Evolutionary conservation across 2,329 filamentous ascomycete genomes (phyloP).

Genomic region (Colletotrichum truncatum): DNA sequence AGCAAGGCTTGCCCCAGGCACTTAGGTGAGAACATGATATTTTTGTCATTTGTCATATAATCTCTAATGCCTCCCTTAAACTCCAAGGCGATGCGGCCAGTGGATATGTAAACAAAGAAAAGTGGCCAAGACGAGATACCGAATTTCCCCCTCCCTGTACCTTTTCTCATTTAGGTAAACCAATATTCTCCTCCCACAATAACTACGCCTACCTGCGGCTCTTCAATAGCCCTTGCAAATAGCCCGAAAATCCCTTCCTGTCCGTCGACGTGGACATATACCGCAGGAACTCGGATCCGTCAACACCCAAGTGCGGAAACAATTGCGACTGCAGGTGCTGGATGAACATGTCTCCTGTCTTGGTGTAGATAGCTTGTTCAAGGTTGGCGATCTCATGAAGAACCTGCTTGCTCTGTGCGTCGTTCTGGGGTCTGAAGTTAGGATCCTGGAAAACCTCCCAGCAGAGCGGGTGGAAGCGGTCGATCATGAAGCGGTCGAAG

Average conservation of each 20-base stretch:
- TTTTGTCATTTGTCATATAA: conserved; percentile 30
- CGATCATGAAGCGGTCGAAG: conserved; percentile 91
- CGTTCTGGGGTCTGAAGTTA: conserved; percentile 79
- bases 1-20: no score
- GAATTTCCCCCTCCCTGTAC: not conserved
- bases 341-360: conserved; percentile 86
- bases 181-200: conserved; percentile 19
- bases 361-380: conserved; percentile 89
- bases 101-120: conserved; percentile 33
- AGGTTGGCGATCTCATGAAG: conserved; percentile 87
- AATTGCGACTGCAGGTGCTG: conserved; percentile 71
- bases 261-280: conserved; percentile 67
- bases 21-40: conserved; percentile 17
- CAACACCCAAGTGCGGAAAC: conserved; percentile 71
- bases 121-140: conserved; percentile 28
- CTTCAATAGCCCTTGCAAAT: conserved; percentile 68
- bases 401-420: conserved; percentile 89
- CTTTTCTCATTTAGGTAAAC: conserved; percentile 1
- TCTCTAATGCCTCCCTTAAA: conserved; percentile 32
- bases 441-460: conserved; percentile 88
- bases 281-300: conserved; percentile 67
- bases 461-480: conserved; percentile 86
- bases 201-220: conserved; percentile 39
- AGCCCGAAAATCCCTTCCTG: conserved; percentile 70
- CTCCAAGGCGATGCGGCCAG: conserved; percentile 32